Evolutionary conservation across 1,284 basidiomycete genomes (phyloP), one percentile per base, ranked within the genome.

Genomic region (Irpex rosettiformis): DNA sequence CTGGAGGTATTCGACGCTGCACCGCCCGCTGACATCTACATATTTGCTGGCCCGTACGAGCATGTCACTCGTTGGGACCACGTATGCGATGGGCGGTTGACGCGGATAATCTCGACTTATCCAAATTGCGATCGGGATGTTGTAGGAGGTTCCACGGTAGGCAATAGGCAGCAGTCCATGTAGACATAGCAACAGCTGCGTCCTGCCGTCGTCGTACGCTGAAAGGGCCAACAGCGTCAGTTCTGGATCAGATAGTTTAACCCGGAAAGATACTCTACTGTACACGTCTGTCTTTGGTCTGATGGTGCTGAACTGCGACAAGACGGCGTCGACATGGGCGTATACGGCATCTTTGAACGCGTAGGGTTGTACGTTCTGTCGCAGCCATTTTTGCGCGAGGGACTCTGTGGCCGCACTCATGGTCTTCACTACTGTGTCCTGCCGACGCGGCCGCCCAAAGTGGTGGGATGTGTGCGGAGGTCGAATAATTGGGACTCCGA

Each of bases 121-220:
- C 96, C 96, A 99, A 62, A 97, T 66, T 13, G 91, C 85, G 66
- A 99, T 75, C 2, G 97, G 96, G 65, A 99, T 98, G 72, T 99
- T 93, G 78, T 99, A 99, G 0, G 89, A 82, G 0, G 84, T 76
- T 3, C 79, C 77, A 54, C 89, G 84, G 74, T 87, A 98, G 0
- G 81, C 72, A 64, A 99, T 96, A 1, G 94, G 96, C 0, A 99
- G 79, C 0, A 98, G 86, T 8, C 97, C 97, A 66, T 96, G 91
- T 1, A 98, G 67, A 60, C 91, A 94, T 59, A 99, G 84, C 13
- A 99, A 82, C 6, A 98, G 81, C 67, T 95, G 92, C 0, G 93
- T 89, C 40, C 96, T 86, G 28, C 96, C 96, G 65, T 98, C 94
- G 74, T 99, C 94, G 76, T 92, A 96, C 0, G 91, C 93, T 95